phyloP scores from a whole-genome alignment of 192 early-diverging fungal species.

The Backusella morwellensis region DNA sequence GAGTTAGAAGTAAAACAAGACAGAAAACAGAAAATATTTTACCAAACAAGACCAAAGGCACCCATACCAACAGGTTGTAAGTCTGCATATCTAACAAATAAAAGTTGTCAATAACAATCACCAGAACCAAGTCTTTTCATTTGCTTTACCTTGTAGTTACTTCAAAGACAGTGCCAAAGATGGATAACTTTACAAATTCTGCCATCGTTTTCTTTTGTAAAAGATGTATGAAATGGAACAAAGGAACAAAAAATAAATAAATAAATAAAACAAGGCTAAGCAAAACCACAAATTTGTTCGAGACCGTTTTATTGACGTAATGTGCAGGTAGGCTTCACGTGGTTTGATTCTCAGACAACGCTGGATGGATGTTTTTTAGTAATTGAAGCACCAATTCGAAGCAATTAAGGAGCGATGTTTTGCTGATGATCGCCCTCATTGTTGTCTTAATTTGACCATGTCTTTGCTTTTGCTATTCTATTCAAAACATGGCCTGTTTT shows the following conservation, averaged over 20 bases:
- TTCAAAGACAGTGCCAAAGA: conserved; percentile 84
- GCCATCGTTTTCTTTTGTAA: conserved; percentile 43
- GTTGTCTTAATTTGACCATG: neutral
- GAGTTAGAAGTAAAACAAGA: neutral
- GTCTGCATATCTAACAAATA: conserved; percentile 72
- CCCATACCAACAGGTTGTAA: conserved; percentile 96
- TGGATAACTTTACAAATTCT: conserved; percentile 71
- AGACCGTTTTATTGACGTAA: neutral
- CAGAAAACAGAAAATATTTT: conserved; percentile 24
- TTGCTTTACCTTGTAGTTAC: conserved; percentile 65
- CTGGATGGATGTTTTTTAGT: neutral
- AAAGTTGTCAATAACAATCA: neutral
- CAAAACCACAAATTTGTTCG: neutral
- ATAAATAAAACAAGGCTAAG: neutral
- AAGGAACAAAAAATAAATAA: neutral
- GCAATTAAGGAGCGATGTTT: neutral
- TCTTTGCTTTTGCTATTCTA: too few relatives aligned
- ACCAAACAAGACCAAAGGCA: conserved; percentile 97
- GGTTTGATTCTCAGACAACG: neutral
- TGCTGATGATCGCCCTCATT: neutral
- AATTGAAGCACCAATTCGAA: neutral
- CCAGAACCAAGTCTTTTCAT: neutral
- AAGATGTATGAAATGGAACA: neutral
- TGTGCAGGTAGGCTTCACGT: neutral
- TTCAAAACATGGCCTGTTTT: too few relatives aligned